Evolutionary conservation across 169 alveolate genomes (phyloP), one percentile per base, ranked within the genome.

Genomic region (Plasmodium ovale): DNA sequence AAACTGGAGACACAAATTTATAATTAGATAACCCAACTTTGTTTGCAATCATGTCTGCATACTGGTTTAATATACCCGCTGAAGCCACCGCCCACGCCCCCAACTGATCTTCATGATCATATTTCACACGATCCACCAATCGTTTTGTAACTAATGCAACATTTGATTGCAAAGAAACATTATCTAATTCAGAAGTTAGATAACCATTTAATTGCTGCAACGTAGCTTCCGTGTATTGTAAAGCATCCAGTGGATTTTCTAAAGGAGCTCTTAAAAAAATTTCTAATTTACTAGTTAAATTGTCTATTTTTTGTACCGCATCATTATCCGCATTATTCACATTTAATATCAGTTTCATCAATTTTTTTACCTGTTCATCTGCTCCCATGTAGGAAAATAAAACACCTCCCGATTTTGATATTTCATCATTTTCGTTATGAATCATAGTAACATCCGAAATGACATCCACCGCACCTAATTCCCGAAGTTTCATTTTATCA

Each of bases 51-150:
- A 94, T 91, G 42, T 94, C 92, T 5, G 90, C 93, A 39, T 94
- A 82, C 91, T 94, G 97, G 44, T 95, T 94, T 87, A 96, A 84
- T 92, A 94, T 90, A 27, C 96, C 96, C 6, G 97, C 92, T 53
- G 96, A 92, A 3, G 98, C 97, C 9, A 96, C 97, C 0, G 97
- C 97, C 98, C 98, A 96, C 10, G 98, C 96, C 7, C 98, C 98
- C 68, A 94, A 95, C n/a, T 95, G 96, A 74, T 96, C 98, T 71
- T 96, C 97, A 56, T 91, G 88, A 69, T 95, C 97, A 67, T 95
- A 92, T 68, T 87, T 89, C 23, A 74, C 95, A n/a, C 95, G 72
- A 77, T 94, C 95, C 59, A 94, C 89, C 31, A 94, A 71, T 62
- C 96, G 23, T 53, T 95, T 82, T 35, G 95, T 82, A 37, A 94